Evolutionary conservation across 805 yeast genomes (phyloP).

Genomic region (Saccharomycopsis sp.): DNA sequence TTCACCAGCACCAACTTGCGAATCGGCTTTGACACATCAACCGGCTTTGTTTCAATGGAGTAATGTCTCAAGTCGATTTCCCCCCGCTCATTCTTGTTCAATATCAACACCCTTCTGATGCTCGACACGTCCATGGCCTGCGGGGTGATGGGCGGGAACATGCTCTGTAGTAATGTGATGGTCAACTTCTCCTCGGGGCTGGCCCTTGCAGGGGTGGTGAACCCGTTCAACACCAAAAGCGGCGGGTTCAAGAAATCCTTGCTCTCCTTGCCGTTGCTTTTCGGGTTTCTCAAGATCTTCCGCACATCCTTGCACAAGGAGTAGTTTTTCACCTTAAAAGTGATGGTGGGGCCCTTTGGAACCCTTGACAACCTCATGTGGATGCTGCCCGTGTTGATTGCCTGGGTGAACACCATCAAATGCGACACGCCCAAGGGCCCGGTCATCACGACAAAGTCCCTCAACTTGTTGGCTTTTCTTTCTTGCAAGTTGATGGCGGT

Average conservation of each 20-base stretch:
- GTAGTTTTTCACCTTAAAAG: conserved; percentile 69
- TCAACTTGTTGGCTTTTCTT: conserved; percentile 75
- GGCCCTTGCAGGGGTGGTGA: conserved; percentile 49
- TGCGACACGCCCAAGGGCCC: conserved; percentile 94
- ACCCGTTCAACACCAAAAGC: conserved; percentile 86
- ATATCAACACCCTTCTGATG: conserved; percentile 77
- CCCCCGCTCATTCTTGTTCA: conserved; percentile 68
- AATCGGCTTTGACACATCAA: conserved; percentile 65
- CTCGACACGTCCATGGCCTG: conserved; percentile 62
- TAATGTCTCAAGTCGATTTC: conserved; percentile 83
- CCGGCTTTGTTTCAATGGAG: conserved; percentile 76
- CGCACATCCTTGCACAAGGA: conserved; percentile 76
- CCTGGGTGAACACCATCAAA: conserved; percentile 78
- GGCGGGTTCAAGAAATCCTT: conserved; percentile 73
- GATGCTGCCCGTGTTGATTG: conserved; percentile 66
- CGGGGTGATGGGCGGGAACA: conserved; percentile 93
- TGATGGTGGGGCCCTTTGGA: conserved; percentile 91
- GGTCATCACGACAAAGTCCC: conserved; percentile 96
- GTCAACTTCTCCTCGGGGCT: conserved; percentile 69
- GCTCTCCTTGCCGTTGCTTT: conserved; percentile 55
- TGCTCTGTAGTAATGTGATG: conserved; percentile 85
- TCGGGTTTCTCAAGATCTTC: conserved; percentile 64
- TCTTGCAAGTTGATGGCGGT: conserved; percentile 86
- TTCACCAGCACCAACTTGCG: conserved; percentile 61
- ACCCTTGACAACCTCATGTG: conserved; percentile 76